phyloP scores from a whole-genome alignment of 148 eudicot species.

The Salicornia ramosissima region DNA sequence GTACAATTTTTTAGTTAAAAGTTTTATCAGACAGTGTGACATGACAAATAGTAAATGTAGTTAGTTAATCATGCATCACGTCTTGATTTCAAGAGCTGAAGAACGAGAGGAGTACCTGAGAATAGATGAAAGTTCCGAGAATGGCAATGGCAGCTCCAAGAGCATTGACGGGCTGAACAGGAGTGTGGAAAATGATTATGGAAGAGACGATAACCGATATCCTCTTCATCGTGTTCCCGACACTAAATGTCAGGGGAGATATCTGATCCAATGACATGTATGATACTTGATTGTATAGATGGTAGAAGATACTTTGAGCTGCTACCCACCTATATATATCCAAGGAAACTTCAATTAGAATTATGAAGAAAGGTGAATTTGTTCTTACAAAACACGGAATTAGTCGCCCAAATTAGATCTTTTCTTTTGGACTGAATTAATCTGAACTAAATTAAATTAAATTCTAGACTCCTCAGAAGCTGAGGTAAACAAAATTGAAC shows the following conservation, averaged over 20 bases:
- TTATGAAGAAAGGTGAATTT: background rate
- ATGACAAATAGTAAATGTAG: too few species aligned
- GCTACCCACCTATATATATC: constrained; percentile 57
- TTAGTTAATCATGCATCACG: background rate
- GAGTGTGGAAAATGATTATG: constrained; percentile 62
- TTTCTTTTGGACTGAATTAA: too few species aligned
- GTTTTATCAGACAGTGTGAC: too few species aligned
- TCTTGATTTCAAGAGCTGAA: background rate
- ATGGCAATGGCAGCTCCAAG: constrained; percentile 66
- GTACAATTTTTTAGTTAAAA: too few species aligned
- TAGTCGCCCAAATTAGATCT: too few species aligned
- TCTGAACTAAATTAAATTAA: too few species aligned
- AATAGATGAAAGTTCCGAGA: constrained; percentile 62
- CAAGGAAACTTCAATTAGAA: constrained; percentile 18
- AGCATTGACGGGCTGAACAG: constrained; percentile 56
- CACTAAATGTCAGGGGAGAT: constrained; percentile 66
- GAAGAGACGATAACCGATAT: constrained; percentile 64
- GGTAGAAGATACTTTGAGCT: constrained; percentile 72
- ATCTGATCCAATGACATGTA: constrained; percentile 73
- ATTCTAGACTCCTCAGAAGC: too few species aligned
- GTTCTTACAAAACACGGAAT: too few species aligned
- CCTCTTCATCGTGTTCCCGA: constrained; percentile 72
- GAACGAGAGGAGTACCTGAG: constrained; percentile 38
- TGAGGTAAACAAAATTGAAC: too few species aligned
- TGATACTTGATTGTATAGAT: constrained; percentile 66